Evolutionary conservation across 768 basidiomycete genomes (phyloP), one percentile per base, ranked within the genome.

Genomic region (Sarcomyxa edulis): DNA sequence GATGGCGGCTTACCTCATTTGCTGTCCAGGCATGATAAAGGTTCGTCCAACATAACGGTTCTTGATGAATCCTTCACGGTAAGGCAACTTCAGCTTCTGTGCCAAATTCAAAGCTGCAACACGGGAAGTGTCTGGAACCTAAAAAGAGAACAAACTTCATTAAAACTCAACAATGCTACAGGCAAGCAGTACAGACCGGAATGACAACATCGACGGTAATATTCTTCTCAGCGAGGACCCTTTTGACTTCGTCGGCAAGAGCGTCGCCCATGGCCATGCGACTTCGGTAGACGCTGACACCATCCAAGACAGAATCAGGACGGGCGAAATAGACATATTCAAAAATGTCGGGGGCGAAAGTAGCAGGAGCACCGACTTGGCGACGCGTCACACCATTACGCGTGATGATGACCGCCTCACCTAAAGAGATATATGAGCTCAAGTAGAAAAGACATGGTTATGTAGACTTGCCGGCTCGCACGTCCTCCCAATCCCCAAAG

Each of bases 241-340:
- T 72, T 55, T 74, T 64, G 18, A 96, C 93, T 60, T 94, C 87
- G 29, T 78, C 84, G 1, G 94, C 95, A 33, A 99, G 76, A 5
- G 84, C 78, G 55, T 98, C 94, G 39, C 96, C 96, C 96, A 99
- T 99, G 1, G 96, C 92, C 96, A 98, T 98, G 26, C 96, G 84
- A 55, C 90, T 88, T 32, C 96, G 79, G 61, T 98, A 98, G 31
- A 98, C 96, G 54, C 89, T 93, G 60, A 99, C 82, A 29, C 95
- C 94, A 54, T 99, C 94, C 35, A 99, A 72, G 35, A 97, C 96
- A 5, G 92, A 96, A 65, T 99, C 96, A 0, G 95, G 96, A 39
- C 96, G 82, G 6, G 96, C 93, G 57, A 99, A 92, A 66, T 99
- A 99, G 47, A 99, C 96, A 52, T 79, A 96, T 72, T 99, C 96